Percentiles rank a stretch among this genome's conserved stretches.
These are phyloP conservation scores for Hericium alpestre DNA, from an alignment of 768 basidiomycete genomes.

Conservation along the genomic window DNA sequence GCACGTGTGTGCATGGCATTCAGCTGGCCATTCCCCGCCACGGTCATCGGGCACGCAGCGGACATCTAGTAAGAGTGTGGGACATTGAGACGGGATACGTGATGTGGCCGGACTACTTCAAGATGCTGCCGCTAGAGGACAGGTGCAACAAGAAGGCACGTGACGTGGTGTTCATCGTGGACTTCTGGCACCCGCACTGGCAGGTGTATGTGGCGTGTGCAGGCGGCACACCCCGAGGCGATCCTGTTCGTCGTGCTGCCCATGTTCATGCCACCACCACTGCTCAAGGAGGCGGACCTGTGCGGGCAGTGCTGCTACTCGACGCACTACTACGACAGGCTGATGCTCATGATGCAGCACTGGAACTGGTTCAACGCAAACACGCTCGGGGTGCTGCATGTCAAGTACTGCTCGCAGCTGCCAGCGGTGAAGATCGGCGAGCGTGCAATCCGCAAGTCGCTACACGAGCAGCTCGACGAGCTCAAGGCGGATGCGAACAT, in stretches of 20 bases:
- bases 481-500: slow-evolving; percentile 65
- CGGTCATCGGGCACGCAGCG: too few relatives aligned
- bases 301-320: slow-evolving; percentile 64
- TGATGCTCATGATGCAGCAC: slow-evolving; percentile 85
- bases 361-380: slow-evolving; percentile 97
- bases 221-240: slow-evolving; percentile 62
- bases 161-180: slow-evolving; percentile 56
- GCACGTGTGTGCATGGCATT: slow-evolving; percentile 86
- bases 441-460: slow-evolving; percentile 61
- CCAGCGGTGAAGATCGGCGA: slow-evolving; percentile 80
- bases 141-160: slow-evolving; percentile 19
- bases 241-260: slow-evolving; percentile 90
- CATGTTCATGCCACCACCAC: slow-evolving; percentile 76
- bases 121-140: slow-evolving; percentile 25
- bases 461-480: slow-evolving; percentile 76
- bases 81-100: slow-evolving; percentile 59
- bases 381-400: slow-evolving; percentile 82
- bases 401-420: slow-evolving; percentile 58
- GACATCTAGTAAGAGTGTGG: too few relatives aligned
- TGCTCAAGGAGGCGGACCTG: slow-evolving; percentile 40
- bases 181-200: slow-evolving; percentile 76
- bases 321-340: slow-evolving; percentile 89
- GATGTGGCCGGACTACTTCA: slow-evolving; percentile 71
- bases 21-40: slow-evolving; percentile 53
- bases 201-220: slow-evolving; percentile 46